A percentile compares a stretch with the other conserved stretches of the same genome.
phyloP scores from a whole-genome alignment of 345 rosid genomes.

The Mallotus nudiflorus region DNA sequence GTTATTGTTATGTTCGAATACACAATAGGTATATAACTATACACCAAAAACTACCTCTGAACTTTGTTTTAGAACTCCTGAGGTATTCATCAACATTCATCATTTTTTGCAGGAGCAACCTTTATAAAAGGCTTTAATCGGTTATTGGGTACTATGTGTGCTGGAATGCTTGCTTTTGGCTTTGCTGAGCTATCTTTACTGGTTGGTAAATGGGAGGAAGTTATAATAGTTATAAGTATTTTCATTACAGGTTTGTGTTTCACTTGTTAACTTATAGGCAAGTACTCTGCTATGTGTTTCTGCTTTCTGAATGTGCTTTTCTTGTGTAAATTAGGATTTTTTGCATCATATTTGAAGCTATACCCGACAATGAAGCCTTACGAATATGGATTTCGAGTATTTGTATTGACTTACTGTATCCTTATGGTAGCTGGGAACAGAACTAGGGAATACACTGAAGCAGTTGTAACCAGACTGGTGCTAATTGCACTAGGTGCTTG shows the following conservation, averaged over 20 bases:
- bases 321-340: constrained; percentile 45
- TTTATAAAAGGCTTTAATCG: constrained; percentile 86
- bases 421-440: constrained; percentile 75
- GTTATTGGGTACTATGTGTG: constrained; percentile 75
- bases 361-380: constrained; percentile 71
- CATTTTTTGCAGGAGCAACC: constrained; percentile 60
- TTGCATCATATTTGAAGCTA: constrained; percentile 58
- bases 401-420: constrained; percentile 78
- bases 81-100: not conserved
- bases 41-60: no score
- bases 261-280: not conserved
- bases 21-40: constrained; percentile 52
- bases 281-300: not conserved
- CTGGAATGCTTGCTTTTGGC: constrained; percentile 73
- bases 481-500: constrained; percentile 70
- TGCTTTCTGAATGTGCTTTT: not conserved
- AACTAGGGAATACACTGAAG: constrained; percentile 14
- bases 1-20: constrained; percentile 85
- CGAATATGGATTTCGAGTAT: constrained; percentile 86
- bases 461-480: constrained; percentile 39
- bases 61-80: no score
- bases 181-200: constrained; percentile 59
- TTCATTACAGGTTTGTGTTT: constrained; percentile 62
- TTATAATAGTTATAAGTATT: constrained; percentile 54
- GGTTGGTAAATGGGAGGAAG: constrained; percentile 49